Evolutionary conservation across 1,139 yeast species (phyloP).

Genomic region (Magnusiomyces sp.): DNA sequence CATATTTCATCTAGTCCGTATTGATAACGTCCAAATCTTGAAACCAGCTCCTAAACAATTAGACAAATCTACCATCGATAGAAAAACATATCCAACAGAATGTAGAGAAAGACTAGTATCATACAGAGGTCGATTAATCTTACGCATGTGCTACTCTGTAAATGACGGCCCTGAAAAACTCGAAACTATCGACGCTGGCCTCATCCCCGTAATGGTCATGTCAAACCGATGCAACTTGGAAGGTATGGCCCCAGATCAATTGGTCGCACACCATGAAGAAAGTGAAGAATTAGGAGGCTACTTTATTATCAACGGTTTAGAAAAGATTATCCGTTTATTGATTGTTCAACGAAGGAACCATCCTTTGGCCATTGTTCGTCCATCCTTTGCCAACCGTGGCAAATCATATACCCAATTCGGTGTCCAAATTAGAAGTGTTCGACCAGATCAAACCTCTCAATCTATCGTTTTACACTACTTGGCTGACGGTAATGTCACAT

Average conservation of each 20-base stretch:
- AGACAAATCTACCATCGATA: constrained; percentile 73
- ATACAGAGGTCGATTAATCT: constrained; percentile 45
- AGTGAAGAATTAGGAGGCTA: constrained; percentile 96
- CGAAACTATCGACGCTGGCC: constrained; percentile 88
- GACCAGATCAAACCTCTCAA: constrained; percentile 97
- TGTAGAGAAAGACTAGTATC: constrained; percentile 76
- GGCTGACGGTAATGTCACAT: constrained; percentile 92
- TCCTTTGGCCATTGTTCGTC: constrained; percentile 95
- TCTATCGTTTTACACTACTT: constrained; percentile 93
- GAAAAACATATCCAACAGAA: constrained; percentile 74
- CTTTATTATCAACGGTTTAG: constrained; percentile 93
- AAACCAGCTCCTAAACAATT: constrained; percentile 67
- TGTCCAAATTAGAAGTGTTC: constrained; percentile 85
- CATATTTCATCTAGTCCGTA: constrained; percentile 40
- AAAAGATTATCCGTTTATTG: constrained; percentile 91
- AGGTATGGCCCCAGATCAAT: constrained; percentile 69
- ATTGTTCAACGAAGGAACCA: constrained; percentile 97
- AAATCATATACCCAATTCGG: constrained; percentile 83
- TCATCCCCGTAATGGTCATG: constrained; percentile 81
- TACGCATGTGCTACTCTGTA: constrained; percentile 76
- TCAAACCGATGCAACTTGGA: constrained; percentile 88
- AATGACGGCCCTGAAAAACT: constrained; percentile 70
- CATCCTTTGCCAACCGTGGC: constrained; percentile 91
- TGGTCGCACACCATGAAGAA: constrained; percentile 77
- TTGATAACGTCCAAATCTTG: constrained; percentile 78